Base-by-base conservation (phyloP, 768 basidiomycete species). In the Leucosporidium scottii region DNA sequence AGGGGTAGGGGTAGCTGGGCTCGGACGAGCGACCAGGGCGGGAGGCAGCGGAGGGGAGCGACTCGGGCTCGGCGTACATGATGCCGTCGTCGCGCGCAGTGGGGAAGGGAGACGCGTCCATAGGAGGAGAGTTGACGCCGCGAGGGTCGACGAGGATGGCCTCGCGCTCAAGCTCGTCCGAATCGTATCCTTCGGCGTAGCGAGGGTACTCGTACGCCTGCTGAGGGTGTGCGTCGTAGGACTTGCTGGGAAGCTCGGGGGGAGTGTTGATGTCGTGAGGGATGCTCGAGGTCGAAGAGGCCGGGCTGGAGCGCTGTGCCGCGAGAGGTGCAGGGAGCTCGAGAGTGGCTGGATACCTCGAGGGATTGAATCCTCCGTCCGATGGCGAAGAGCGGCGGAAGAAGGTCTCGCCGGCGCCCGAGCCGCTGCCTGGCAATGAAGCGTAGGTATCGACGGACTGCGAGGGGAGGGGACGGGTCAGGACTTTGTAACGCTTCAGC, bases 401-500 rank as follows among this genome's bases (percentile, higher is more conserved):
- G 74, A 66, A 70, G 70, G 59, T 75, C 74, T 54, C 75, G 73
- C 49, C 74, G 66, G 31, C 74, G 69, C 71, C 75, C 39, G 39
- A 44, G 77, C 23, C 76, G 68, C 27, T 73, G 10, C 25, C 58
- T 20, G 36, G 44, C 17, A 55, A 53, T 25, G 65, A 66, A 31
- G 51, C 64, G 75, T 69, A 74, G n/a, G 63, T 75, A 59, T 67
- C 69, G 65, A 25, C 54, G 13, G 39, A 61, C 20, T 44, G 39
- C 39, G 39, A 44, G 15, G 13, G 39, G 39, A 44, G 39, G 13
- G 13, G 15, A 8, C 2, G 34, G 51, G 49, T 50, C 59, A 39
- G 55, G 66, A 36, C 60, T 62, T 53, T 49, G 54, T 21, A 68
- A 65, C n/a, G 83, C 82, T 71, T 93, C 91, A 61, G 86, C n/a